Percentiles rank a stretch among this genome's conserved stretches.
phyloP scores from a whole-genome alignment of 2,329 filamentous ascomycete species.

The Fusarium incarnatum region DNA sequence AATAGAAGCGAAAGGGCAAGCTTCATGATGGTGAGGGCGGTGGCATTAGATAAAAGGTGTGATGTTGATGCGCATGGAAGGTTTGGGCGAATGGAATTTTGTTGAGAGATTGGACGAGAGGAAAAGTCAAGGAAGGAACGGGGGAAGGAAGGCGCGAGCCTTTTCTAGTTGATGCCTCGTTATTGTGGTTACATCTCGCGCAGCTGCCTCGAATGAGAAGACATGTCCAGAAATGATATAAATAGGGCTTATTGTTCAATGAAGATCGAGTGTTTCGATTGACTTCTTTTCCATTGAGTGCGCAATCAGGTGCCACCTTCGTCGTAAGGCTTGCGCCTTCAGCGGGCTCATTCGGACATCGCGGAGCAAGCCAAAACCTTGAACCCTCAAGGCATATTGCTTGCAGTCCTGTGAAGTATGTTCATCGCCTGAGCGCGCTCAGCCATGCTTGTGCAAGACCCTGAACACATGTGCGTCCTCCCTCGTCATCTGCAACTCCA shows the following conservation, averaged over 20 bases:
- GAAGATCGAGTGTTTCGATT: neutral
- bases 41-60: neutral
- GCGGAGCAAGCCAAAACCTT: too few species aligned
- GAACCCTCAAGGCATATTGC: too few species aligned
- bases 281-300: neutral
- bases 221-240: neutral
- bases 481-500: constrained; percentile 18
- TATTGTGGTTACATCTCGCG: constrained; percentile 9
- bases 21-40: constrained; percentile 27
- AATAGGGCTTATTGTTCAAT: neutral
- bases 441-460: neutral
- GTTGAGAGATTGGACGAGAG: neutral
- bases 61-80: neutral
- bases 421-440: neutral
- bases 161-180: constrained; percentile 26
- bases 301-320: too few species aligned
- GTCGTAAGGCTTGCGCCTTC: too few species aligned
- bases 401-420: neutral
- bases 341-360: too few species aligned
- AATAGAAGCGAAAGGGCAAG: neutral
- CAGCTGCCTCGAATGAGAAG: neutral
- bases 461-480: neutral
- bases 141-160: constrained; percentile 3
- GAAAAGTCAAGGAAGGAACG: neutral
- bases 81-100: neutral